Evolutionary conservation across 2,329 filamentous ascomycete species (phyloP).

Genomic region (Colletotrichum sp.): DNA sequence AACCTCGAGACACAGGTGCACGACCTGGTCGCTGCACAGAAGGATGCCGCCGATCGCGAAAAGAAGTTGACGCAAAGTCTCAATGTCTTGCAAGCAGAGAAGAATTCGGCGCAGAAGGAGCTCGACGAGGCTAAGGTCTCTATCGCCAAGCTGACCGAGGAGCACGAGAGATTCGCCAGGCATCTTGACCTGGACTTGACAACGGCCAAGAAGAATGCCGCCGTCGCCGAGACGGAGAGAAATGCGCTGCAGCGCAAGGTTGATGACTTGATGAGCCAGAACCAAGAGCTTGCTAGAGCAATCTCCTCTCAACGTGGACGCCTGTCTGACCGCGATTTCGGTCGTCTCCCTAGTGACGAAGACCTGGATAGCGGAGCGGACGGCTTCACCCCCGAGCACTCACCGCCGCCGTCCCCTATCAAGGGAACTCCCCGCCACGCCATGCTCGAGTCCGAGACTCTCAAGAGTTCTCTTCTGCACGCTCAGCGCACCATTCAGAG

Average conservation of each 20-base stretch:
- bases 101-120: slow-evolving; percentile 80
- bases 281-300: slow-evolving; percentile 87
- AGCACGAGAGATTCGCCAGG: slow-evolving; percentile 78
- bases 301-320: slow-evolving; percentile 77
- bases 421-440: slow-evolving; percentile 92
- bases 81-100: slow-evolving; percentile 74
- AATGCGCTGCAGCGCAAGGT: slow-evolving; percentile 81
- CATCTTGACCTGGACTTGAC: slow-evolving; percentile 90
- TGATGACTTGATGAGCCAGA: slow-evolving; percentile 86
- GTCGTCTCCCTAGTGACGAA: slow-evolving; percentile 64
- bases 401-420: slow-evolving; percentile 86
- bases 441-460: slow-evolving; percentile 91
- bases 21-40: slow-evolving; percentile 75
- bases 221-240: slow-evolving; percentile 79
- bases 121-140: slow-evolving; percentile 86
- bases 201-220: slow-evolving; percentile 79
- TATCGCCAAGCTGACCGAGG: slow-evolving; percentile 81
- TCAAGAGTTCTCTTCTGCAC: slow-evolving; percentile 92
- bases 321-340: slow-evolving; percentile 67
- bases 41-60: slow-evolving; percentile 81
- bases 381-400: slow-evolving; percentile 82
- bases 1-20: slow-evolving; percentile 92
- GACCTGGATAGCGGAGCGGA: slow-evolving; percentile 70
- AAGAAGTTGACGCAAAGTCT: slow-evolving; percentile 80
- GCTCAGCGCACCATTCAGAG: slow-evolving; percentile 97